Evolutionary conservation across 495 filamentous ascomycete species (phyloP).

Genomic region (Margaritispora aquatica): DNA sequence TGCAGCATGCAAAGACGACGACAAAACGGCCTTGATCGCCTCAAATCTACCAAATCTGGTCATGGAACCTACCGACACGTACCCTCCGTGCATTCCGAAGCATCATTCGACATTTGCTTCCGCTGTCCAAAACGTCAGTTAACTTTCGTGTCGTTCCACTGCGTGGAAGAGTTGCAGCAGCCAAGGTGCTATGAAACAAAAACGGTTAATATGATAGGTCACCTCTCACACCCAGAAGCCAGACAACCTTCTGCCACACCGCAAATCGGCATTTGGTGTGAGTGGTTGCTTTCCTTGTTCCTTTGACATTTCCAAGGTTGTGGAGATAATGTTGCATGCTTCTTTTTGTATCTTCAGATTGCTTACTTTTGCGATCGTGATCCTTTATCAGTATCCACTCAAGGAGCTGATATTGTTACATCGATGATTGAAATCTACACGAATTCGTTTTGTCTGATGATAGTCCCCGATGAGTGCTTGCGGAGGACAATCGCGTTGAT

Average conservation of each 20-base stretch:
- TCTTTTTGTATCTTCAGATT: not conserved
- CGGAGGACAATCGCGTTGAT: not conserved
- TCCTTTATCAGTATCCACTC: not conserved
- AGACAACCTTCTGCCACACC: not conserved
- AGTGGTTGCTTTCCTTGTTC: not conserved
- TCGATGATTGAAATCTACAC: not conserved
- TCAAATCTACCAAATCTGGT: not conserved
- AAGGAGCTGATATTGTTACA: not conserved
- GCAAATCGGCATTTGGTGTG: not conserved
- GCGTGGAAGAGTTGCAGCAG: not conserved
- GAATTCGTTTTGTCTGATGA: not conserved
- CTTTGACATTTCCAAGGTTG: not conserved
- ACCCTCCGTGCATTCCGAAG: not conserved
- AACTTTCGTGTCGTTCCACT: not conserved
- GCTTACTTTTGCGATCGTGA: not conserved
- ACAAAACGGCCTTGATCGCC: not conserved
- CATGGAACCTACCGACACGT: not conserved
- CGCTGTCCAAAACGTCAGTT: not conserved
- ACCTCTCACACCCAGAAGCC: not conserved
- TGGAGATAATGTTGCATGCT: constrained; percentile 1
- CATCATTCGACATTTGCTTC: not conserved
- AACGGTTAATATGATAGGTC: not conserved
- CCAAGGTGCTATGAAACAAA: not conserved
- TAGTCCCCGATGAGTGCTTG: too few species aligned
- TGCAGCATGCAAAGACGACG: not conserved